Evolutionary conservation across 1,284 basidiomycete genomes (phyloP).

Genomic region (Trametes sp.): DNA sequence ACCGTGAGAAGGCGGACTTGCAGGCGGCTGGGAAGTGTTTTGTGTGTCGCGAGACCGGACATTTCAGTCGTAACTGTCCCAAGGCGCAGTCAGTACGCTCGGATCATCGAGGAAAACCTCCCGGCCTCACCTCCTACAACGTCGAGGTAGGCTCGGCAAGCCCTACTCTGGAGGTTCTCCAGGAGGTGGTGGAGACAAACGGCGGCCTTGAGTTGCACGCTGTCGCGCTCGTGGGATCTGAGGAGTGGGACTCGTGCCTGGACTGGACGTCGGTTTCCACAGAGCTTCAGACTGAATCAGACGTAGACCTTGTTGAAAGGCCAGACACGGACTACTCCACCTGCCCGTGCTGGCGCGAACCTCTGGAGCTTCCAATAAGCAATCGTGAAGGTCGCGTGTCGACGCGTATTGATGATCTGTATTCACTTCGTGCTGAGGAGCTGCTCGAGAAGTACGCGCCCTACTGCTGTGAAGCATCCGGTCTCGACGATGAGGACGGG

Average conservation of each 20-base stretch:
- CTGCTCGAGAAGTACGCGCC: background rate
- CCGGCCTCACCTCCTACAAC: conserved; percentile 7
- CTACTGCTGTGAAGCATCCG: background rate
- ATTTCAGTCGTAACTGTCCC: conserved; percentile 1
- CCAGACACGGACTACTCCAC: background rate
- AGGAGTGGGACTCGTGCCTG: too few species aligned
- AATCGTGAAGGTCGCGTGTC: background rate
- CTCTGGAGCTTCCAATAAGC: background rate
- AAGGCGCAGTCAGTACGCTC: background rate
- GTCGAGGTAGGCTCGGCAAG: background rate
- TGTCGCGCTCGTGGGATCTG: background rate
- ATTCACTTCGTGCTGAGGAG: background rate
- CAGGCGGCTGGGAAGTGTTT: conserved; percentile 14
- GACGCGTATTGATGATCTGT: background rate
- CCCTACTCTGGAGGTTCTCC: background rate
- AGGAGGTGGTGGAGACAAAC: background rate
- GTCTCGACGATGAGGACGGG: background rate
- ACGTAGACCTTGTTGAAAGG: background rate
- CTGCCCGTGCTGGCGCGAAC: background rate
- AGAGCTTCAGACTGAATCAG: too few species aligned
- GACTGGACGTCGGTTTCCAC: too few species aligned
- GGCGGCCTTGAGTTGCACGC: background rate
- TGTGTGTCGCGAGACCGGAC: conserved; percentile 4
- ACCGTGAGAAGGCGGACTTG: conserved; percentile 1
- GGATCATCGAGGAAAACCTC: background rate